Evolutionary conservation across 2,329 filamentous ascomycete genomes (phyloP), one percentile per base, ranked within the genome.

Genomic region (Catunica adiposa): DNA sequence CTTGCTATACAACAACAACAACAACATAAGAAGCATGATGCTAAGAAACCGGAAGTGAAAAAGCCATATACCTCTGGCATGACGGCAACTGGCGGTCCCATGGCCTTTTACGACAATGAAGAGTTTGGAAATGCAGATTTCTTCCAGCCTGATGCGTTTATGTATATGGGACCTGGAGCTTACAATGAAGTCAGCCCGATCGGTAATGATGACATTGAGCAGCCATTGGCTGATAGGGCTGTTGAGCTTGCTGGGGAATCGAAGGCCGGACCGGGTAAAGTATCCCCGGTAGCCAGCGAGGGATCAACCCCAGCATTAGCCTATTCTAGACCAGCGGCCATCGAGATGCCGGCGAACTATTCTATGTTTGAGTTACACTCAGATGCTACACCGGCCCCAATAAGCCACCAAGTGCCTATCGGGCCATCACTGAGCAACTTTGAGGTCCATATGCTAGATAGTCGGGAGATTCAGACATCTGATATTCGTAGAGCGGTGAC

Each of bases 131-230:
- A 63, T 29, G 61, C 66, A 44, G 68, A 61, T 1, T 73, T 74
- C 56, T 77, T 76, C 58, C 72, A 76, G 58, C 72, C 73, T 2
- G 74, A 75, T 59, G 71, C 67, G 59, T 75, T 77, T 60, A 75
- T 76, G 69, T 77, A 71, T 60, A 68, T 77, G 15, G 74, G 74
- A 0, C 72, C 74, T 0, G 72, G 70, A 1, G 63, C 65, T 1
- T 71, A 72, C 60, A 20, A 62, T 25, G 73, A 75, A 53, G 64
- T 73, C n/a, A 74, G 69, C 47, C 70, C 73, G 0, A 53, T 71
- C 26, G 65, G 60, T 0, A 68, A 70, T 25, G 69, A 72, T 51
- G 70, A 73, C 31, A 46, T 38, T 14, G 51, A 54, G 22, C 31
- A 51, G 7, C 51, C 44, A 31, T 25, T 37, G 7, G 26, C 51